Evolutionary conservation across 257 asterid genomes (phyloP).

Genomic region (Scutellaria minor): DNA sequence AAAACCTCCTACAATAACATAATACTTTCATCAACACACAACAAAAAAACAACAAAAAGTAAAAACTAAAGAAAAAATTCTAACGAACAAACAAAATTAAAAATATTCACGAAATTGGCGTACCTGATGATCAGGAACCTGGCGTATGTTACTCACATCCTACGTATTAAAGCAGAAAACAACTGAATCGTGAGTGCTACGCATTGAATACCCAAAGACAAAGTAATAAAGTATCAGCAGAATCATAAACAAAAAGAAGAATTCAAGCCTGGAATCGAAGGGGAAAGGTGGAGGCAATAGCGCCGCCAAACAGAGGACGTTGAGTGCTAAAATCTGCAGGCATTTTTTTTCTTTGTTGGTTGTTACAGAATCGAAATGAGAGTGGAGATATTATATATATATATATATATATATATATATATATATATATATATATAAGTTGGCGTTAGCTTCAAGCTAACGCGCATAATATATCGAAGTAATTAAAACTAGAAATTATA

Average conservation of each 20-base stretch:
- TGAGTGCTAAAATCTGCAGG: conserved; percentile 50
- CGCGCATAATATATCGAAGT: too few relatives aligned
- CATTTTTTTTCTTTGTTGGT: conserved; percentile 37
- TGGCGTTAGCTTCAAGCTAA: too few relatives aligned
- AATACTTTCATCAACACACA: conserved; percentile 27
- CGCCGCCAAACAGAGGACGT: conserved; percentile 78
- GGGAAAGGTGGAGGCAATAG: conserved; percentile 70
- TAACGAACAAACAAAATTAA: neutral
- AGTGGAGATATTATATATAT: too few relatives aligned
- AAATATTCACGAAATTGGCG: conserved; percentile 6
- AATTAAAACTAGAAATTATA: too few relatives aligned
- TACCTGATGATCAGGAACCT: conserved; percentile 98
- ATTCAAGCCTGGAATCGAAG: conserved; percentile 64
- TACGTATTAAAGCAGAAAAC: conserved; percentile 30
- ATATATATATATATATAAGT: too few relatives aligned
- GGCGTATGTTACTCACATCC: conserved; percentile 85
- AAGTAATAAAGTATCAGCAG: too few relatives aligned
- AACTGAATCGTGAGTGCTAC: neutral
- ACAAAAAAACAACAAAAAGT: neutral
- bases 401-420: too few relatives aligned
- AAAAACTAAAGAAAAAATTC: neutral
- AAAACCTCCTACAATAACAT: conserved; percentile 66
- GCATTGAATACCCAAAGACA: neutral
- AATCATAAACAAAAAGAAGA: neutral
- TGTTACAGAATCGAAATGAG: too few relatives aligned